Percentiles rank a stretch among this genome's conserved stretches.
phyloP scores from a whole-genome alignment of 2,329 filamentous ascomycete species.

The Acarospora socialis region DNA sequence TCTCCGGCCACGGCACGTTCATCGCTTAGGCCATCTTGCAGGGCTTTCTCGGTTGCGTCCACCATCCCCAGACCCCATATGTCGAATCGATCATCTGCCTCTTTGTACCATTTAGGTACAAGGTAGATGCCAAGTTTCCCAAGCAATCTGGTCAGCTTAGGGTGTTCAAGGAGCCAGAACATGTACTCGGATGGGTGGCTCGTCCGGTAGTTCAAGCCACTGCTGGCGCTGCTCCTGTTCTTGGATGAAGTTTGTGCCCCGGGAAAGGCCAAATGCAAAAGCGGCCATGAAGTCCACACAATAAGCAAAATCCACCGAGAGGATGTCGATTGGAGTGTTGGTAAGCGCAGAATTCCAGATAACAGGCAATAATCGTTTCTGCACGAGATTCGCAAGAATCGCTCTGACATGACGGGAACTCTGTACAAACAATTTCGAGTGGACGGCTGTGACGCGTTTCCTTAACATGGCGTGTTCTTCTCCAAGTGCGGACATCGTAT shows the following conservation, averaged over 20 bases:
- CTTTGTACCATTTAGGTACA: slow-evolving; percentile 45
- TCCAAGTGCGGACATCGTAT: slow-evolving; percentile 57
- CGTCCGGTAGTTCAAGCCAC: slow-evolving; percentile 50
- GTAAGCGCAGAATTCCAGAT: slow-evolving; percentile 18
- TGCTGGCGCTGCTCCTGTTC: slow-evolving; percentile 37
- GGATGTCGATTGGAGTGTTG: slow-evolving; percentile 31
- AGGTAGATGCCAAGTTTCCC: slow-evolving; percentile 36
- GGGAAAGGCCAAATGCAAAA: slow-evolving; percentile 51
- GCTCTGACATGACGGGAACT: slow-evolving; percentile 38
- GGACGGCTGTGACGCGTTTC: slow-evolving; percentile 62
- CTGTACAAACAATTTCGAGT: slow-evolving; percentile 58
- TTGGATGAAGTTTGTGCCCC: slow-evolving; percentile 43
- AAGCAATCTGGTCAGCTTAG: slow-evolving; percentile 35
- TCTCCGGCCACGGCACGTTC: no score
- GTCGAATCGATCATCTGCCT: slow-evolving; percentile 49
- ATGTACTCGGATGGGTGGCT: no score
- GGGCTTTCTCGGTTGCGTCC: slow-evolving; percentile 29
- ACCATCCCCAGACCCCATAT: slow-evolving; percentile 44
- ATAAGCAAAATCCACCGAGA: slow-evolving; percentile 46
- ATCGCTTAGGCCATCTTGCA: slow-evolving; percentile 17
- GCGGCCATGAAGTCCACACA: slow-evolving; percentile 60
- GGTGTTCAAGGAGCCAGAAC: slow-evolving; percentile 54
- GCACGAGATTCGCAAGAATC: slow-evolving; percentile 42
- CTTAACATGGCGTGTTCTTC: slow-evolving; percentile 51
- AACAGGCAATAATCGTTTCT: slow-evolving; percentile 42